These are phyloP conservation scores for Bipolaris zeicola DNA, from an alignment of 2,329 filamentous ascomycete species.

Conservation along the genomic window DNA sequence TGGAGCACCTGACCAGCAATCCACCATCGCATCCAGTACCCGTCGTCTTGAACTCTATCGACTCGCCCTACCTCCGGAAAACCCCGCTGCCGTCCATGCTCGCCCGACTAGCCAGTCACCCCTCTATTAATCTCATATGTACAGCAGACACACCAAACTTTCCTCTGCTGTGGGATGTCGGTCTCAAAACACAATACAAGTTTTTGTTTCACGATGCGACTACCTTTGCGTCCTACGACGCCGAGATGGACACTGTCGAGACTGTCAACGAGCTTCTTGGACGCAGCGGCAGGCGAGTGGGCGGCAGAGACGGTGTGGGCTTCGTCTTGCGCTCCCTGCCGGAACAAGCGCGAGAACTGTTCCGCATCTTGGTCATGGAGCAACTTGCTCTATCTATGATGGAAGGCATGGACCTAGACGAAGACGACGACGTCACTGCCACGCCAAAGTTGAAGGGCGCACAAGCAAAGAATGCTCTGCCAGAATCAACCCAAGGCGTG, in stretches of 20 bases:
- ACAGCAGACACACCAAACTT: constrained; percentile 90
- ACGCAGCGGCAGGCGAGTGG: constrained; percentile 76
- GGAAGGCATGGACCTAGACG: constrained; percentile 45
- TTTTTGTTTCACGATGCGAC: constrained; percentile 94
- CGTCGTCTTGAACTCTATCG: constrained; percentile 84
- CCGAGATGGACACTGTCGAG: constrained; percentile 84
- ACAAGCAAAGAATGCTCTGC: constrained; percentile 29
- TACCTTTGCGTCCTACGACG: constrained; percentile 76
- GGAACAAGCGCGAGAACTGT: constrained; percentile 88
- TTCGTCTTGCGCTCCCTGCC: constrained; percentile 90
- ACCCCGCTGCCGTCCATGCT: constrained; percentile 72
- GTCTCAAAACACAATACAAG: constrained; percentile 79
- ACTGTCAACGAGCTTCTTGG: constrained; percentile 88
- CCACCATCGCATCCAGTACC: constrained; percentile 58
- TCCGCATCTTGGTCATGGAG: constrained; percentile 82
- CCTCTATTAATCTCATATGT: constrained; percentile 72
- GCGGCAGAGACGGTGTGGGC: constrained; percentile 87
- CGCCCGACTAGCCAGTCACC: constrained; percentile 75
- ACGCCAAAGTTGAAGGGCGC: constrained; percentile 32
- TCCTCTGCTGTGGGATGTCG: constrained; percentile 85
- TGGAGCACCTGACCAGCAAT: constrained; percentile 61
- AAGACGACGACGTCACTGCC: constrained; percentile 25
- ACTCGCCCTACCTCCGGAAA: constrained; percentile 76
- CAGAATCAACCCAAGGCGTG: constrained; percentile 63
- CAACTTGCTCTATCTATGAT: constrained; percentile 71